A percentile compares a stretch with the other conserved stretches of the same genome.
Conservation (phyloP, 2,329 filamentous ascomycete species). For the Colletotrichum falcatum region DNA sequence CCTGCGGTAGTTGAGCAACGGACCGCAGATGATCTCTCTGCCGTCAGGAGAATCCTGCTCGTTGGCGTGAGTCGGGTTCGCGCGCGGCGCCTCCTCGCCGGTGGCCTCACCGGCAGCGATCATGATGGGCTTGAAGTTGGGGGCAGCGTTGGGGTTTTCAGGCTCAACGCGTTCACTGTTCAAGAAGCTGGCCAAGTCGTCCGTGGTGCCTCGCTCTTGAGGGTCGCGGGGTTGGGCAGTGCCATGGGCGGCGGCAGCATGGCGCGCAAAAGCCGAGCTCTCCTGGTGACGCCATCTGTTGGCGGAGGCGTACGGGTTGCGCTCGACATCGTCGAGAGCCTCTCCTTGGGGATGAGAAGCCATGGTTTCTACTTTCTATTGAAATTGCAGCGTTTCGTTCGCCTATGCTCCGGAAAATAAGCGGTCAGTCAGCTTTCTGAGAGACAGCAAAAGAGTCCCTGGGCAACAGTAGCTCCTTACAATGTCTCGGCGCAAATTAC, state of each 20-base stretch:
- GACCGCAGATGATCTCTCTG: constrained; percentile 76
- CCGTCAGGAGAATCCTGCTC: constrained; percentile 53
- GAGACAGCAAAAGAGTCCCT: constrained; percentile 1
- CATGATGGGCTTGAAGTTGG: constrained; percentile 62
- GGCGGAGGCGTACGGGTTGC: constrained; percentile 67
- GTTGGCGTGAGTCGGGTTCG: constrained; percentile 35
- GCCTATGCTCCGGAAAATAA: constrained; percentile 23
- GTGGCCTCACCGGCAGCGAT: constrained; percentile 55
- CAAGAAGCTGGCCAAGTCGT: constrained; percentile 67
- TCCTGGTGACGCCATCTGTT: constrained; percentile 74
- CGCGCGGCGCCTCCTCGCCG: constrained; percentile 44
- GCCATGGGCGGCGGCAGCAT: constrained; percentile 53
- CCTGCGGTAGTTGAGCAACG: constrained; percentile 81
- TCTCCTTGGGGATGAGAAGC: constrained; percentile 43
- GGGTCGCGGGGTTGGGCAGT: constrained; percentile 53
- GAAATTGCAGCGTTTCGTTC: constrained; percentile 48
- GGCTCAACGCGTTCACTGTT: constrained; percentile 66
- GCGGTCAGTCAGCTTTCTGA: constrained; percentile 23
- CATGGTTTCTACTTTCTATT: constrained; percentile 38
- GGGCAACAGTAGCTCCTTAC: constrained; percentile 31
- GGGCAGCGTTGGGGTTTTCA: constrained; percentile 47
- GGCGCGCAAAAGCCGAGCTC: constrained; percentile 65
- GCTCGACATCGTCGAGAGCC: constrained; percentile 50
- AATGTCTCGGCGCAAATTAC: constrained; percentile 39
- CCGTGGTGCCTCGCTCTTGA: constrained; percentile 57